These are phyloP conservation scores for Dillenia suffruticosa DNA, from an alignment of 164 flowering plant species.

Conservation along the genomic window DNA sequence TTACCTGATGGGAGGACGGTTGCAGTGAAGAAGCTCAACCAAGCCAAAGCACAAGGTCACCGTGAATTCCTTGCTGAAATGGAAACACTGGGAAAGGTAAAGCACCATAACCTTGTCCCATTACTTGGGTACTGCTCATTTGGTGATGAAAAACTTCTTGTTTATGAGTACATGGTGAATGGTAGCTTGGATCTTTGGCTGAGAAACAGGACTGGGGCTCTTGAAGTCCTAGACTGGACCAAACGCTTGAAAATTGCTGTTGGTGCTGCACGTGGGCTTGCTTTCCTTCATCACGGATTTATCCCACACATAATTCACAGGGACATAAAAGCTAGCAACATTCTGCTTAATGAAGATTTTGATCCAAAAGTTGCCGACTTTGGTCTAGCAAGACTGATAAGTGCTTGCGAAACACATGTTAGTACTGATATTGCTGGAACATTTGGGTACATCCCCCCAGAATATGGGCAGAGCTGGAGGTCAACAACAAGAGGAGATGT, in stretches of 20 bases:
- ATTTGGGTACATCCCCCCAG: conserved; percentile 85
- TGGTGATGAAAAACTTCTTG: conserved; percentile 73
- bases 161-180: conserved; percentile 74
- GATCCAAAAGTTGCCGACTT: conserved; percentile 81
- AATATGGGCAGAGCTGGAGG: conserved; percentile 74
- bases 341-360: conserved; percentile 57
- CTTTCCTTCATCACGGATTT: conserved; percentile 80
- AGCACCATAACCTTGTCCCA: conserved; percentile 66
- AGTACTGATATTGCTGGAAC: conserved; percentile 85
- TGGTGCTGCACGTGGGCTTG: conserved; percentile 74
- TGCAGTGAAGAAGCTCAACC: conserved; percentile 80
- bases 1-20: conserved; percentile 55
- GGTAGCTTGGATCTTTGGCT: conserved; percentile 83
- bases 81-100: conserved; percentile 81
- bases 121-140: conserved; percentile 75
- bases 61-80: conserved; percentile 79
- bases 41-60: conserved; percentile 68
- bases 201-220: conserved; percentile 50
- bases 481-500: conserved; percentile 73
- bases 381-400: conserved; percentile 72
- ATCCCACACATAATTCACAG: conserved; percentile 80
- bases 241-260: conserved; percentile 57
- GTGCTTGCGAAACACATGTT: conserved; percentile 81
- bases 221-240: conserved; percentile 56
- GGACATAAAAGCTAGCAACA: conserved; percentile 80